Percentiles rank a stretch among this genome's conserved stretches.
Conservation (phyloP, 2,329 filamentous ascomycete species). For the Westerdykella ornata region DNA sequence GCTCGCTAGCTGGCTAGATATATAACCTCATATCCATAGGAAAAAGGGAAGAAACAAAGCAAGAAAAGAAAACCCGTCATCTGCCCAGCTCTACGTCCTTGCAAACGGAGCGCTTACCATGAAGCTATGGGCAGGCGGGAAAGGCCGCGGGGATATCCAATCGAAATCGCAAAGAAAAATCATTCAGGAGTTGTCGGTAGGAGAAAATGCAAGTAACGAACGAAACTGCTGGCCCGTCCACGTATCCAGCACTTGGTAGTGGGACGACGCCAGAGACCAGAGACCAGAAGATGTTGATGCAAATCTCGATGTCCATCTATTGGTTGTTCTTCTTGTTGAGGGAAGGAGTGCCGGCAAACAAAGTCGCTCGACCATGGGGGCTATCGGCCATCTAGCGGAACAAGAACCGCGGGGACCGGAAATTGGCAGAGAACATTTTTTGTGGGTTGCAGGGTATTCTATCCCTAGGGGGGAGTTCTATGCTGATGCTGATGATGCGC, state of each 20-base stretch:
- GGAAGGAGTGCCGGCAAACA: slow-evolving; percentile 1
- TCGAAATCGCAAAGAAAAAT: background rate
- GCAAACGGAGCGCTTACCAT: slow-evolving; percentile 23
- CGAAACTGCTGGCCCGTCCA: background rate
- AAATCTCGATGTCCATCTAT: background rate
- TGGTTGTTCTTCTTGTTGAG: background rate
- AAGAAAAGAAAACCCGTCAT: slow-evolving; percentile 16
- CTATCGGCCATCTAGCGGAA: slow-evolving; percentile 30
- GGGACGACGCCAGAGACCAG: background rate
- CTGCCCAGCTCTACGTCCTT: slow-evolving; percentile 27
- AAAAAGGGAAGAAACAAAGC: background rate
- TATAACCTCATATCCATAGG: no score
- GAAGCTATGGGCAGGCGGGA: slow-evolving; percentile 26
- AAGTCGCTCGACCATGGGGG: slow-evolving; percentile 11
- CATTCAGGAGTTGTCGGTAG: background rate
- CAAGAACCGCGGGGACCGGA: slow-evolving; percentile 20
- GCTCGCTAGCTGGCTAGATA: no score
- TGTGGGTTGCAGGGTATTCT: slow-evolving; percentile 3
- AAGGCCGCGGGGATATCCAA: background rate
- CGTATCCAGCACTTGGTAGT: background rate
- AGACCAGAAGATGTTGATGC: background rate
- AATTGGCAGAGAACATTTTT: slow-evolving; percentile 9
- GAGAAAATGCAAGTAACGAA: slow-evolving; percentile 3
- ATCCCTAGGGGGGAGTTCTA: background rate
- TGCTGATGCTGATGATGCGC: slow-evolving; percentile 3